These are phyloP conservation scores for Geranomyces michiganensis DNA, from an alignment of 192 early-diverging fungal genomes.

Conservation along the genomic window DNA sequence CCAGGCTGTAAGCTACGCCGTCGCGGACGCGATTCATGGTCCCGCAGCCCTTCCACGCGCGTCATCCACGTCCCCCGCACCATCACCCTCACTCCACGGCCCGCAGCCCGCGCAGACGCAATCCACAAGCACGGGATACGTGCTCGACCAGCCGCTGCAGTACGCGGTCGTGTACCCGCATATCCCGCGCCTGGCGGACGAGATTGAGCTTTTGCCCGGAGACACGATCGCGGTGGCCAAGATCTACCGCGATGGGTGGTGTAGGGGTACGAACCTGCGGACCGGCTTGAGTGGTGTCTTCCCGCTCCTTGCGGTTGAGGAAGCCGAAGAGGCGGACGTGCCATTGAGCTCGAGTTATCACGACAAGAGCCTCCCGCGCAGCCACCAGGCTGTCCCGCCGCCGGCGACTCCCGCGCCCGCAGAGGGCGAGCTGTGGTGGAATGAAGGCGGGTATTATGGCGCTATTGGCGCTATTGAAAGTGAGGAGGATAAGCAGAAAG, in stretches of 20 bases:
- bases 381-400: background rate
- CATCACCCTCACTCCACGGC: background rate
- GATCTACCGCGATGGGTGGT: conserved; percentile 39
- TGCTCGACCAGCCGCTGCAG: conserved; percentile 10
- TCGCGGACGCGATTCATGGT: background rate
- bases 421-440: conserved; percentile 2
- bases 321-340: conserved; percentile 9
- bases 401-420: background rate
- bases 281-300: conserved; percentile 26
- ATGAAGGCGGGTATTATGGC: conserved; percentile 2
- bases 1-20: background rate
- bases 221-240: conserved; percentile 28
- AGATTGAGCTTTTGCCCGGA: conserved; percentile 32
- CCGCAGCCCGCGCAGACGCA: background rate
- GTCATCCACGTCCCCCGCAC: conserved; percentile 1
- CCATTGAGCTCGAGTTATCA: background rate
- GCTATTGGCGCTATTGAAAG: no score
- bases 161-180: conserved; percentile 37
- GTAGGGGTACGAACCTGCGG: conserved; percentile 28
- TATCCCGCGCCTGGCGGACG: conserved; percentile 24
- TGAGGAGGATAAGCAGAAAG: background rate
- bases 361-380: background rate
- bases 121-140: conserved; percentile 10
- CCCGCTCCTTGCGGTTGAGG: conserved; percentile 37
- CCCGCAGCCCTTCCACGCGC: background rate